Conservation (phyloP, 192 early-diverging fungal genomes). For the Phycomyces blakesleeanus region DNA sequence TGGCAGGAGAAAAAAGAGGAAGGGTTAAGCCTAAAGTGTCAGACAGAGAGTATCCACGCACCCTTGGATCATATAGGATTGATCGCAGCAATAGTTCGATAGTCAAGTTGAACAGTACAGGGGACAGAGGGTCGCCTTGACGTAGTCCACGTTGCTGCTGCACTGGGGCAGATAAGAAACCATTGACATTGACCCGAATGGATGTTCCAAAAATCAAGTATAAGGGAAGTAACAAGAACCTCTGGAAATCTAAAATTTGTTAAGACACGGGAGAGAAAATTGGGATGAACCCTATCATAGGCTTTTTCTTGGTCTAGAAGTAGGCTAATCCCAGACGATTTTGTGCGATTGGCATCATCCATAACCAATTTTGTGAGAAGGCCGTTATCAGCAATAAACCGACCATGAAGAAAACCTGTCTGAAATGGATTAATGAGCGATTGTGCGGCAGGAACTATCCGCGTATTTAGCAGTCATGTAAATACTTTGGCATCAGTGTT, state of each 20-base stretch:
- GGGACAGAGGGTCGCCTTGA: slow-evolving; percentile 25
- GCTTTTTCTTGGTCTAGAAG: slow-evolving; percentile 12
- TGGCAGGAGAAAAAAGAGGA: too few relatives aligned
- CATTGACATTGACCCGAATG: slow-evolving; percentile 15
- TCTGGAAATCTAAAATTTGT: too few relatives aligned
- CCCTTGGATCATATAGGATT: too few relatives aligned
- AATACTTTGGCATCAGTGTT: slow-evolving; percentile 12
- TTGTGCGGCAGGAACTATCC: too few relatives aligned
- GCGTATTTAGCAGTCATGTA: neutral
- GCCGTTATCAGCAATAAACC: slow-evolving; percentile 13
- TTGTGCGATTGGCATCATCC: neutral
- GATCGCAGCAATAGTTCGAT: slow-evolving; percentile 13
- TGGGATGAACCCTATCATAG: neutral
- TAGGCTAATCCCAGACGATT: neutral
- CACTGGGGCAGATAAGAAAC: neutral
- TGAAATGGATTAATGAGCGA: slow-evolving; percentile 18
- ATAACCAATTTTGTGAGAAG: neutral
- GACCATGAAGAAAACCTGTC: slow-evolving; percentile 7
- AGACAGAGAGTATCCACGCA: too few relatives aligned
- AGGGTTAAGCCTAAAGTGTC: too few relatives aligned
- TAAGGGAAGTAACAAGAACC: too few relatives aligned
- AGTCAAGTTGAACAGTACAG: slow-evolving; percentile 20
- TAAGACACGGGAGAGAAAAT: neutral
- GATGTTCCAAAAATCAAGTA: neutral
- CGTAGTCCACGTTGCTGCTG: slow-evolving; percentile 17